These are phyloP conservation scores for Moesziomyces sp. DNA, from an alignment of 1,284 basidiomycete species.

Conservation along the genomic window DNA sequence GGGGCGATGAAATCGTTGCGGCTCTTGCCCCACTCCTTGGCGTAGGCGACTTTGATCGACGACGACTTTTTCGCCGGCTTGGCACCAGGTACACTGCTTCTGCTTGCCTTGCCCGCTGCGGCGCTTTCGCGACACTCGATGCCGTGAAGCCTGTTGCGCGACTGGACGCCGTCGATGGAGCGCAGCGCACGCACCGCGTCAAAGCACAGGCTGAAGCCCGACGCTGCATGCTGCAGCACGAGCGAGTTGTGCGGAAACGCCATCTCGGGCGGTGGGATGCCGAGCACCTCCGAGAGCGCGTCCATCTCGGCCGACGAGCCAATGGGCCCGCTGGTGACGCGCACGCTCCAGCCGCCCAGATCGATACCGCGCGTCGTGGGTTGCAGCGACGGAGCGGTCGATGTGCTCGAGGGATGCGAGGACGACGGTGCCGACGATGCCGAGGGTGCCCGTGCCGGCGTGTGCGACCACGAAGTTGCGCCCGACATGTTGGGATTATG, in stretches of 20 bases:
- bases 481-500: slow-evolving; percentile 18
- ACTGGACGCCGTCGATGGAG: slow-evolving; percentile 74
- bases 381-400: slow-evolving; percentile 22
- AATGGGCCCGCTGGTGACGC: slow-evolving; percentile 57
- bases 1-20: slow-evolving; percentile 71
- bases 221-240: slow-evolving; percentile 72
- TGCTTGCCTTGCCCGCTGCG: not conserved
- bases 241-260: slow-evolving; percentile 90
- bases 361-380: slow-evolving; percentile 54
- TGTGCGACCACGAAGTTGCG: slow-evolving; percentile 28
- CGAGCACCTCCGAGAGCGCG: slow-evolving; percentile 76
- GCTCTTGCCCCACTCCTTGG: slow-evolving; percentile 90
- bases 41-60: slow-evolving; percentile 91
- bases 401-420: slow-evolving; percentile 5
- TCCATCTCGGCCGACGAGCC: slow-evolving; percentile 70
- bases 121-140: slow-evolving; percentile 39
- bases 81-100: slow-evolving; percentile 15
- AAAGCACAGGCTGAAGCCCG: slow-evolving; percentile 78
- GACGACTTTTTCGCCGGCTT: slow-evolving; percentile 32
- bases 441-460: slow-evolving; percentile 3
- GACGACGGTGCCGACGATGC: not conserved
- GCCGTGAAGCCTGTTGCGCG: slow-evolving; percentile 76
- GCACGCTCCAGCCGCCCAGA: slow-evolving; percentile 60
- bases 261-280: slow-evolving; percentile 93
- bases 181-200: slow-evolving; percentile 78